Evolutionary conservation across 2,329 filamentous ascomycete species (phyloP).

Genomic region (Calycina marina): DNA sequence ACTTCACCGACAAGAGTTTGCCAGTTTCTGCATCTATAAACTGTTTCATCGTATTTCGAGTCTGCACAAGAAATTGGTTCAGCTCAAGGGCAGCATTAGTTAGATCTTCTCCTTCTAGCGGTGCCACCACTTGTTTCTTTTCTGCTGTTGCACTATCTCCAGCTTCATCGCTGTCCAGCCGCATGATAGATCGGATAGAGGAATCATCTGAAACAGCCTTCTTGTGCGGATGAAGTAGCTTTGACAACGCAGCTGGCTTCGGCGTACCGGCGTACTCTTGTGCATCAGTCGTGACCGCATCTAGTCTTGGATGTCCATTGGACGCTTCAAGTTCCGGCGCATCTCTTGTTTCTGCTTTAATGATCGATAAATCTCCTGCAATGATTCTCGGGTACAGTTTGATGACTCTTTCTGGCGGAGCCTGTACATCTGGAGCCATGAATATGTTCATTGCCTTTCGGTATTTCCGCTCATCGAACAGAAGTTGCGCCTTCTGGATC

Average conservation of each 20-base stretch:
- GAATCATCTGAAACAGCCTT: conserved; percentile 29
- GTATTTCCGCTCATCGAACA: conserved; percentile 76
- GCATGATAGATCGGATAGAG: conserved; percentile 45
- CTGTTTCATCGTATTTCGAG: conserved; percentile 50
- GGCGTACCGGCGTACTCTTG: conserved; percentile 14
- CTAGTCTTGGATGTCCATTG: conserved; percentile 27
- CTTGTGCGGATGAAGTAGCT: conserved; percentile 23
- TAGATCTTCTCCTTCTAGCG: conserved; percentile 68
- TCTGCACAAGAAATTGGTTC: conserved; percentile 77
- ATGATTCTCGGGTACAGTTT: conserved; percentile 71
- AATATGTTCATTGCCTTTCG: conserved; percentile 80
- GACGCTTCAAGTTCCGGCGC: conserved; percentile 24
- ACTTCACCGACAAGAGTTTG: conserved; percentile 37
- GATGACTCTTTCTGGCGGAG: conserved; percentile 79
- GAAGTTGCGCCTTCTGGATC: conserved; percentile 61
- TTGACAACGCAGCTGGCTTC: conserved; percentile 27
- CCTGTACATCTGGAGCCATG: conserved; percentile 50
- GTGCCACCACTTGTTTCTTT: conserved; percentile 33
- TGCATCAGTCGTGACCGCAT: conserved; percentile 8
- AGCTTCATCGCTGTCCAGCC: conserved; percentile 30
- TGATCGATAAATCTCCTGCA: conserved; percentile 61
- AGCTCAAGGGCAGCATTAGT: conserved; percentile 69
- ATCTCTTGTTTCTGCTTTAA: conserved; percentile 30
- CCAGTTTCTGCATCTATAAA: conserved; percentile 48
- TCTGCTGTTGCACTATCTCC: conserved; percentile 42